A percentile compares a stretch with the other conserved stretches of the same genome.
These are phyloP conservation scores for Arthrobotrys iridis DNA, from an alignment of 2,329 filamentous ascomycete species.

Conservation along the genomic window DNA sequence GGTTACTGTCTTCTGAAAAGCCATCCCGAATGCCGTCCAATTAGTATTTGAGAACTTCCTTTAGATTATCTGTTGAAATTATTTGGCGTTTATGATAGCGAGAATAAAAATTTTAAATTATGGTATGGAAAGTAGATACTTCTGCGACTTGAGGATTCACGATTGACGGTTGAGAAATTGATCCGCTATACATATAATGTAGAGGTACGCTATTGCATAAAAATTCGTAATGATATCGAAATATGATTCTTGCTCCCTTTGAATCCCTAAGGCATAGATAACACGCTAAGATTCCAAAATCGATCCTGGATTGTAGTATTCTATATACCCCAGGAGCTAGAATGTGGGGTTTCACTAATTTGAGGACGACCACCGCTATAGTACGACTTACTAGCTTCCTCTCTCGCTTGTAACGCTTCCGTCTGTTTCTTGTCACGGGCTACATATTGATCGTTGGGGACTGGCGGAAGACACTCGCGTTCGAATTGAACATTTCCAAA, in stretches of 20 bases:
- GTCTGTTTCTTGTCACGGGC: slow-evolving; percentile 17
- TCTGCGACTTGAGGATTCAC: too few species aligned
- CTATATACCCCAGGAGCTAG: slow-evolving; percentile 44
- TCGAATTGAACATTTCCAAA: slow-evolving; percentile 37
- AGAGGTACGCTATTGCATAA: too few species aligned
- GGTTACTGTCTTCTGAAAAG: neutral
- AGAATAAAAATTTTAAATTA: too few species aligned
- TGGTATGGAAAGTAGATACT: too few species aligned
- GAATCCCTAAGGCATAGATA: too few species aligned
- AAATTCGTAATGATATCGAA: too few species aligned
- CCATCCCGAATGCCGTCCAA: neutral
- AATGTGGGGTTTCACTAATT: neutral
- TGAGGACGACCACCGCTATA: neutral
- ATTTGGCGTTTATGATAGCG: too few species aligned
- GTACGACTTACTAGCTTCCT: neutral
- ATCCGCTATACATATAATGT: too few species aligned
- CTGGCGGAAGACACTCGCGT: slow-evolving; percentile 18
- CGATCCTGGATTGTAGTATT: neutral
- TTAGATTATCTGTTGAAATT: too few species aligned
- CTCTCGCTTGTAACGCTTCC: slow-evolving; percentile 20
- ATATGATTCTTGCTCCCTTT: too few species aligned
- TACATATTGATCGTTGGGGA: slow-evolving; percentile 34
- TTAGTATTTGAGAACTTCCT: too few species aligned
- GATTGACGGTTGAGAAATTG: too few species aligned
- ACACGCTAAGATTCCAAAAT: neutral